phyloP scores from a whole-genome alignment of 306 rosid species.

The Corylus avellana region DNA sequence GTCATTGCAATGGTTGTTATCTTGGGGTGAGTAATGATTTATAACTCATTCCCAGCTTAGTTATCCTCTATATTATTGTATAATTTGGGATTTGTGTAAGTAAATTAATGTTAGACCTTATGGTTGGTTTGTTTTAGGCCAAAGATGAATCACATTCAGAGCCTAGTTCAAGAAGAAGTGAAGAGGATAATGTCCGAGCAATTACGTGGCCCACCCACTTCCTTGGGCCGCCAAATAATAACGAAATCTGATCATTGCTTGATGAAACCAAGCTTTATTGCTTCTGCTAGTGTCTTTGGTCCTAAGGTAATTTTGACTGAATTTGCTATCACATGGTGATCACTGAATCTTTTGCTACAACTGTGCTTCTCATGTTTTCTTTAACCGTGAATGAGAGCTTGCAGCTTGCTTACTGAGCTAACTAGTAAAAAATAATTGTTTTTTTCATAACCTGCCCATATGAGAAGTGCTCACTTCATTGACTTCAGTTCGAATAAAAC shows the following conservation, averaged over 20 bases:
- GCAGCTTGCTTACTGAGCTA: neutral
- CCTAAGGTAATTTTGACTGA: slow-evolving; percentile 54
- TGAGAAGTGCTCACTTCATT: neutral
- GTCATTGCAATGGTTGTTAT: slow-evolving; percentile 85
- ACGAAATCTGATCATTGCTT: slow-evolving; percentile 34
- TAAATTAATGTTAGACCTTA: slow-evolving; percentile 3
- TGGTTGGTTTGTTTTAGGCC: slow-evolving; percentile 54
- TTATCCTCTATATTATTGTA: slow-evolving; percentile 8
- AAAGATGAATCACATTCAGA: slow-evolving; percentile 67
- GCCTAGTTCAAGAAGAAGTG: slow-evolving; percentile 57
- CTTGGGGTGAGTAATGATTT: slow-evolving; percentile 59
- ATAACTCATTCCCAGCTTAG: slow-evolving; percentile 5
- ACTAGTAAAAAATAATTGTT: neutral
- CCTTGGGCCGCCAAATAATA: slow-evolving; percentile 39
- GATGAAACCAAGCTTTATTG: slow-evolving; percentile 69
- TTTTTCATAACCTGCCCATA: neutral
- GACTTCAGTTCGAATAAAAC: neutral
- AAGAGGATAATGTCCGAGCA: slow-evolving; percentile 69
- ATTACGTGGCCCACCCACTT: slow-evolving; percentile 52
- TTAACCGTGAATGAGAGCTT: neutral
- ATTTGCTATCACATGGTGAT: neutral
- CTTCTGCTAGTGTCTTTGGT: slow-evolving; percentile 85
- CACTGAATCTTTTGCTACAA: neutral
- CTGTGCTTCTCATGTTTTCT: neutral
- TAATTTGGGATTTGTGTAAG: neutral